Base-by-base conservation (phyloP, 345 rosid species). In the Moricandia arvensis region DNA sequence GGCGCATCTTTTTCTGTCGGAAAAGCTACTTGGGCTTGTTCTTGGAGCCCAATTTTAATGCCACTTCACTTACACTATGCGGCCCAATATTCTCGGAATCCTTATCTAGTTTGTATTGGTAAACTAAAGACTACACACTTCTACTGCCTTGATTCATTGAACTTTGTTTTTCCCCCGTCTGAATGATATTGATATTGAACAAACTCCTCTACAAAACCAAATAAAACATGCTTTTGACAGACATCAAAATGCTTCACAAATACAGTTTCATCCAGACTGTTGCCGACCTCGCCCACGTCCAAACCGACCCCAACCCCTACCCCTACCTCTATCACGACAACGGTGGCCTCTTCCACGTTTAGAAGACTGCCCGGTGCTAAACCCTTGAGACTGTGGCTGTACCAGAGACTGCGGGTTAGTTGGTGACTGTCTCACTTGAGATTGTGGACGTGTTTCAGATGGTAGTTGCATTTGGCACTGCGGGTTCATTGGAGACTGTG, bases 261-360 rank as follows among this genome's bases (percentile, higher is more conserved):
- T 10, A 49, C 24, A 37, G 58, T 59, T 31, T 74, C 80, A 83
- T 61, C 47, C 66, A 45, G 71, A 49, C 30, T 79, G 61, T 18
- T 69, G 74, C 64, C 88, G 76, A 27, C 83, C 85, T 70, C 88
- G 72, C n/a, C 88, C 78, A 43, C 85, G 82, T 7, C 68, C 74
- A 71, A 76, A 80, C 31, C 82, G 80, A 27, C 86, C 82, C 11
- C 85, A 81, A 5, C 89, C 84, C 1, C 86, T 70, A 2, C 74
- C 84, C 7, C 85, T 70, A 11, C 71, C 83, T 21, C 84, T 31
- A 11, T 83, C 84, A 43, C 63, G 77, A 13, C 77, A 84, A 35
- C 49, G 68, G 72, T 30, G 78, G 77, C 75, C 69, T 79, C 83
- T 84, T 70, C 89, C 89, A 5, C 63, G 82, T 18, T 63, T 49